phyloP scores from a whole-genome alignment of 495 filamentous ascomycete genomes.

The Platismatia glauca region DNA sequence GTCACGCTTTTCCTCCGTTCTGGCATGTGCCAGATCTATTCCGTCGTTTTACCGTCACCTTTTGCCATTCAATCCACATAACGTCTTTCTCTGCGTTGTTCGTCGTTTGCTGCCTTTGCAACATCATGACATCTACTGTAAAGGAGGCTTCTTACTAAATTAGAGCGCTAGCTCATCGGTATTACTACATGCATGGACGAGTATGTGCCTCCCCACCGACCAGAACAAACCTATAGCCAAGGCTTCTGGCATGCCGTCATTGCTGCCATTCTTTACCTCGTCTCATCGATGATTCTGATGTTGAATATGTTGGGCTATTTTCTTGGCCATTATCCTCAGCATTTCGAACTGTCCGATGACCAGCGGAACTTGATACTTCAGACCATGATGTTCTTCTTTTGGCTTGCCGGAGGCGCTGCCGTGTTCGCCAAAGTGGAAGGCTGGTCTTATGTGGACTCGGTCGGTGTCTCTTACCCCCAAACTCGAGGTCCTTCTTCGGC shows the following conservation, averaged over 20 bases:
- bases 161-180: conserved; percentile 44
- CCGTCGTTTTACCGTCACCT: neutral
- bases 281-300: conserved; percentile 55
- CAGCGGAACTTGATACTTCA: conserved; percentile 61
- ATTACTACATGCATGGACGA: conserved; percentile 52
- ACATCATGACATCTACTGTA: neutral
- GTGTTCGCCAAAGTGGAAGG: conserved; percentile 44
- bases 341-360: conserved; percentile 63
- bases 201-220: conserved; percentile 49
- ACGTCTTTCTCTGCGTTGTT: neutral
- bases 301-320: conserved; percentile 74
- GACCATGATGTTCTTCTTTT: conserved; percentile 53
- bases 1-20: conserved; percentile 22
- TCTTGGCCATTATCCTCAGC: conserved; percentile 66
- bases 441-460: conserved; percentile 45
- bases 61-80: neutral
- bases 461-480: conserved; percentile 1
- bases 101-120: neutral
- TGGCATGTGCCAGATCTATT: neutral
- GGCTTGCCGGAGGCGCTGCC: conserved; percentile 51
- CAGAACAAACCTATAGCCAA: conserved; percentile 57
- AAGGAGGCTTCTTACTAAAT: neutral
- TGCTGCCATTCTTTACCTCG: conserved; percentile 55
- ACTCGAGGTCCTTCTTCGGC: neutral
- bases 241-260: conserved; percentile 72